Evolutionary conservation across 345 rosid genomes (phyloP), one percentile per base, ranked within the genome.

Genomic region (Bretschneidera sinensis): DNA sequence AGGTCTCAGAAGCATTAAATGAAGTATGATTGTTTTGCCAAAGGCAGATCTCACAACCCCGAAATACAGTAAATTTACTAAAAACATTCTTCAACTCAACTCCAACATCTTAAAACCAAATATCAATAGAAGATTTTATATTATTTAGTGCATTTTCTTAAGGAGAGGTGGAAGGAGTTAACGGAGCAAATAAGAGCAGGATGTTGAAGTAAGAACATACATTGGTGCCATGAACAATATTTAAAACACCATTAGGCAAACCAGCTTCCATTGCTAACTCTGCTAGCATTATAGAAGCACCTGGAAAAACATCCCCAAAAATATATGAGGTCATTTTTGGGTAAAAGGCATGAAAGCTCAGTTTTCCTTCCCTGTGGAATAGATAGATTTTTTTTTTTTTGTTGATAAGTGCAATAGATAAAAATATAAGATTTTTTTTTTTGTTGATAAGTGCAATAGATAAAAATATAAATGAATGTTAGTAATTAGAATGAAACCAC

Each of bases 261-360:
- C 97, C 99, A 59, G 99, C 97, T 78, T 92, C 96, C 86, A 83
- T 86, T 50, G 97, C 96, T 62, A 92, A 73, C 67, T 92, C 97
- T 0, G 99, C 97, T 71, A 92, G 94, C 57, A 87, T 74, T 21
- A 87, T 70, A 45, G 99, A 90, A 60, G 95, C 99, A 76, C 99
- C 99, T 92, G 78, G 61, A 65, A 62, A 65, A 60, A 50, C 24
- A 28, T 28, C 33, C 33, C 3, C 33, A 63, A 39, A 48, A 19
- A n/a, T 64, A n/a, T 21, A 58, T 52, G 23, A 17, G 5, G 49
- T 56, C 53, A 55, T 21, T 21, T 49, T 31, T 49, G 17, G 18
- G 57, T 25, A 59, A 8, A 43, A 57, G 31, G 2, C 53, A 43
- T 17, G 22, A 34, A 6, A 61, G 54, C 1, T 17, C 10, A 18